Evolutionary conservation across 345 rosid species (phyloP).

Genomic region (Alliaria petiolata): DNA sequence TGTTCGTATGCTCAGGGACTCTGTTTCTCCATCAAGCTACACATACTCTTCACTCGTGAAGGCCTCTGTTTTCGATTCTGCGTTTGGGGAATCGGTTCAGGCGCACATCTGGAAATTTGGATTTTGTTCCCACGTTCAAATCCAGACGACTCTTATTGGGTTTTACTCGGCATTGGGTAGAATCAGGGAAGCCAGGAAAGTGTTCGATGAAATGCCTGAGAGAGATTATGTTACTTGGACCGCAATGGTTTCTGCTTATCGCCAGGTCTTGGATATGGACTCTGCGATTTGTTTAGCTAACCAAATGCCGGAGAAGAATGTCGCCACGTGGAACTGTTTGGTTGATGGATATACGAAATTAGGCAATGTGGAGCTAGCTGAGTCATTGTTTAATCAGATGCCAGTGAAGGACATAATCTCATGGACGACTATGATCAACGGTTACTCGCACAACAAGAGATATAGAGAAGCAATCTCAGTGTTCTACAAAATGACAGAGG

Average conservation of each 20-base stretch:
- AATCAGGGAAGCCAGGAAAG: constrained; percentile 40
- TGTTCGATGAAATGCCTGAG: constrained; percentile 75
- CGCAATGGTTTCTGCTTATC: constrained; percentile 48
- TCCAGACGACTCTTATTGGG: constrained; percentile 64
- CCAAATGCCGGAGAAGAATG: constrained; percentile 52
- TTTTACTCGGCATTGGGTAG: constrained; percentile 48
- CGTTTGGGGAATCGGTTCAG: constrained; percentile 54
- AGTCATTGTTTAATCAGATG: constrained; percentile 57
- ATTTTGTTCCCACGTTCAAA: constrained; percentile 49
- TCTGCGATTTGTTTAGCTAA: constrained; percentile 49
- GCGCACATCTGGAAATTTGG: constrained; percentile 59
- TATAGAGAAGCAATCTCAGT: constrained; percentile 53
- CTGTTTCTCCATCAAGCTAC: constrained; percentile 56
- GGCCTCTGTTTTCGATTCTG: constrained; percentile 40
- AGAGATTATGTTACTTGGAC: constrained; percentile 63
- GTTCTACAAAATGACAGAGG: constrained; percentile 51
- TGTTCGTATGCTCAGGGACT: constrained; percentile 44
- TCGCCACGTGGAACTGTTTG: constrained; percentile 64
- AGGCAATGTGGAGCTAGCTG: constrained; percentile 46
- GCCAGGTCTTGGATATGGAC: constrained; percentile 38
- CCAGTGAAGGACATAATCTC: constrained; percentile 55
- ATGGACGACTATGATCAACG: constrained; percentile 80
- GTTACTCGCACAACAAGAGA: constrained; percentile 57
- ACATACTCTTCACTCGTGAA: constrained; percentile 65
- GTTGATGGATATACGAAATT: constrained; percentile 63